Conservation (phyloP, 208 protist genomes). For the Naegleria fowleri region DNA sequence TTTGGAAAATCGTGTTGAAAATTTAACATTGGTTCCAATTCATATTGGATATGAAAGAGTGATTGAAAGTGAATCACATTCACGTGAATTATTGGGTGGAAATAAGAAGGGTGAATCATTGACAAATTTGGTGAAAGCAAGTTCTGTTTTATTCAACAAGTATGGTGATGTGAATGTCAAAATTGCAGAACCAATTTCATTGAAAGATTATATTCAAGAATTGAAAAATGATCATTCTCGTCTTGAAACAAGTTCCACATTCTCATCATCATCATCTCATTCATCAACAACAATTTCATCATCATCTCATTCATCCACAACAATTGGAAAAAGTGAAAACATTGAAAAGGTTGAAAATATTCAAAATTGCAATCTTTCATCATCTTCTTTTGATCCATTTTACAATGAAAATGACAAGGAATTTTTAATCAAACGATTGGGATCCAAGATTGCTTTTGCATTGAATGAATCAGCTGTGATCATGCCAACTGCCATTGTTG, state of each 20-base stretch:
- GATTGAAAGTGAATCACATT: conserved; percentile 66
- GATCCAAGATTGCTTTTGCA: conserved; percentile 26
- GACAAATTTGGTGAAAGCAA: conserved; percentile 60
- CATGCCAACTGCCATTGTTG: conserved; percentile 64
- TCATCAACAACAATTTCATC: no score
- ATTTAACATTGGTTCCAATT: conserved; percentile 58
- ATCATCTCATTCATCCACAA: conserved; percentile 41
- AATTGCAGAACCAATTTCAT: conserved; percentile 65
- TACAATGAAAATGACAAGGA: neutral
- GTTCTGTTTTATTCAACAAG: conserved; percentile 48
- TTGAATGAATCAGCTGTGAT: conserved; percentile 53
- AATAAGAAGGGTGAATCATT: conserved; percentile 68
- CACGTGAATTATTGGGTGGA: conserved; percentile 72
- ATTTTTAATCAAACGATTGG: conserved; percentile 2
- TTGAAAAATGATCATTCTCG: neutral
- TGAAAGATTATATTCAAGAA: conserved; percentile 46
- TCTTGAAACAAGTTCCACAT: conserved; percentile 42
- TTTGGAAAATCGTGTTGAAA: conserved; percentile 48
- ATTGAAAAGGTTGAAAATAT: conserved; percentile 11
- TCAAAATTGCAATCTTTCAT: no score
- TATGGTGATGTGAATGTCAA: conserved; percentile 72
- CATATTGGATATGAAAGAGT: conserved; percentile 77
- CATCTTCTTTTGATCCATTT: neutral
- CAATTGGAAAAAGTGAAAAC: conserved; percentile 31
- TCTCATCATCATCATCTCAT: conserved; percentile 57